A percentile compares a stretch with the other conserved stretches of the same genome.
These are phyloP conservation scores for Actinomucor elegans DNA, from an alignment of 371 early-diverging fungal genomes.

Conservation along the genomic window DNA sequence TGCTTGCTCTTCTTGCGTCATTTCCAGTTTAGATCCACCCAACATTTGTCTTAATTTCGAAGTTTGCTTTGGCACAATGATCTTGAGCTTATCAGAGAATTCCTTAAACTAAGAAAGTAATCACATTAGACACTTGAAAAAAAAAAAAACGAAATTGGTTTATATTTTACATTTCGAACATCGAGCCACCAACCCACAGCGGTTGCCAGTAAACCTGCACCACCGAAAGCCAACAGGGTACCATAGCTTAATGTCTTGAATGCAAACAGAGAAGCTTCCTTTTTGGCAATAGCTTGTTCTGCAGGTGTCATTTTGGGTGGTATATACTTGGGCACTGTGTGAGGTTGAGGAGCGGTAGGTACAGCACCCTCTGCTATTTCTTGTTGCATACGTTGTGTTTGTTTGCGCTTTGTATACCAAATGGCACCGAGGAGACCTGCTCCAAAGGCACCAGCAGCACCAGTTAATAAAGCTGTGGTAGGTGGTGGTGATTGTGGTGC, in stretches of 20 bases:
- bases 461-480: constrained; percentile 24
- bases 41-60: constrained; percentile 31
- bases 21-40: constrained; percentile 37
- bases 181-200: constrained; percentile 42
- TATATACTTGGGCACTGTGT: constrained; percentile 8
- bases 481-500: constrained; percentile 2
- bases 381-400: constrained; percentile 27
- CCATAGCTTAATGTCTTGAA: constrained; percentile 47
- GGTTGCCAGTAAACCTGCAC: constrained; percentile 34
- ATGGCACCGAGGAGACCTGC: constrained; percentile 46
- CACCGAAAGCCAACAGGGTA: constrained; percentile 40
- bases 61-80: constrained; percentile 39
- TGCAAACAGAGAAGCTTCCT: constrained; percentile 40
- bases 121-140: not conserved
- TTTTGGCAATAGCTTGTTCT: constrained; percentile 39
- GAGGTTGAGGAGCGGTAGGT: constrained; percentile 9
- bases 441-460: constrained; percentile 44
- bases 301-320: constrained; percentile 47
- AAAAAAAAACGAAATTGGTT: not conserved
- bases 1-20: constrained; percentile 32
- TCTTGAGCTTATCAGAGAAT: constrained; percentile 45
- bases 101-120: constrained; percentile 35
- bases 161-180: constrained; percentile 48
- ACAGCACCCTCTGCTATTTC: constrained; percentile 20
- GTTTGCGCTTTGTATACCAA: constrained; percentile 48